A percentile compares a stretch with the other conserved stretches of the same genome.
Conservation (phyloP, 1,284 basidiomycete species). For the Puccinia brachypodii region DNA sequence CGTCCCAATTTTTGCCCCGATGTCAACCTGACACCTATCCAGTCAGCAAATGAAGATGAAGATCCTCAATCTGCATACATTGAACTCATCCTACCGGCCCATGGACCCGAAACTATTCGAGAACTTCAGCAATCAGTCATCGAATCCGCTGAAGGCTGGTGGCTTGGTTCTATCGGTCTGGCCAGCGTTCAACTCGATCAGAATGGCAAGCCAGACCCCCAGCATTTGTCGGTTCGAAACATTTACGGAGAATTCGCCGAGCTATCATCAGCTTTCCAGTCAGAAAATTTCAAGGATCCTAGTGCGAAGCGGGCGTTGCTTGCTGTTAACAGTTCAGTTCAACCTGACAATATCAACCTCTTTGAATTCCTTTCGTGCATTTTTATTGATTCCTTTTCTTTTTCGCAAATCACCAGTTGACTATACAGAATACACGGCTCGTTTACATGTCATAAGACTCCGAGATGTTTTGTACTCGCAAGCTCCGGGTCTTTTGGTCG, state of each 20-base stretch:
- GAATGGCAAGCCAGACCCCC: slow-evolving; percentile 38
- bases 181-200: slow-evolving; percentile 51
- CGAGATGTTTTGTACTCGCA: slow-evolving; percentile 52
- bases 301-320: slow-evolving; percentile 31
- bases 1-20: slow-evolving; percentile 36
- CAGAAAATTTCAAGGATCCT: slow-evolving; percentile 39
- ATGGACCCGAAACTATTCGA: slow-evolving; percentile 52
- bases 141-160: slow-evolving; percentile 55
- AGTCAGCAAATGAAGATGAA: background rate
- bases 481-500: slow-evolving; percentile 48
- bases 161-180: slow-evolving; percentile 55
- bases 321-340: slow-evolving; percentile 33
- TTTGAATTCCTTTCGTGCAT: background rate
- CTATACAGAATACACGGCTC: slow-evolving; percentile 51
- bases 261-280: slow-evolving; percentile 27
- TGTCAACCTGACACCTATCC: slow-evolving; percentile 24
- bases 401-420: slow-evolving; percentile 48
- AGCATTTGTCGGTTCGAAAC: background rate
- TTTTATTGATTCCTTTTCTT: background rate
- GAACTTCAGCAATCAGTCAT: slow-evolving; percentile 53
- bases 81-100: slow-evolving; percentile 48
- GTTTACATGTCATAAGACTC: slow-evolving; percentile 52
- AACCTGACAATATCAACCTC: background rate
- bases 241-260: slow-evolving; percentile 46
- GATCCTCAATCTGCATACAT: slow-evolving; percentile 46